These are phyloP conservation scores for Annulohypoxylon moriforme DNA, from an alignment of 495 filamentous ascomycete genomes.

Conservation along the genomic window DNA sequence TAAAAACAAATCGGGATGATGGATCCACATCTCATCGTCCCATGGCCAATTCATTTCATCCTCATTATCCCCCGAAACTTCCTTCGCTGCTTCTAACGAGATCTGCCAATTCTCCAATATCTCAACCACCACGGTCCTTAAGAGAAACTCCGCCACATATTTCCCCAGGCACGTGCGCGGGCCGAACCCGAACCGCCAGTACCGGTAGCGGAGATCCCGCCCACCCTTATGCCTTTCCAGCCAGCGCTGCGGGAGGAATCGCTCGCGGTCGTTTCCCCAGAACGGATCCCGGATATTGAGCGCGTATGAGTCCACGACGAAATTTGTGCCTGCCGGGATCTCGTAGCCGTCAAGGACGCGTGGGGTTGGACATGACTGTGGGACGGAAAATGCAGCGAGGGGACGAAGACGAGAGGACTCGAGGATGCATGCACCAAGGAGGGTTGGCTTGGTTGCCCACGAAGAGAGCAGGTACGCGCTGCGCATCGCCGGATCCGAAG, in stretches of 20 bases:
- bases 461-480: not conserved
- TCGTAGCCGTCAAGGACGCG: not conserved
- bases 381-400: not conserved
- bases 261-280: not conserved
- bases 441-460: not conserved
- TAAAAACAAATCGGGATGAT: constrained; percentile 4
- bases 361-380: not conserved
- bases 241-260: not conserved
- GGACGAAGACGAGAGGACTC: not conserved
- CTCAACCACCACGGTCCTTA: not conserved
- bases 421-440: not conserved
- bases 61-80: not conserved
- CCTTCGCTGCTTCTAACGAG: not conserved
- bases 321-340: not conserved
- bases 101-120: not conserved
- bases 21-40: constrained; percentile 20
- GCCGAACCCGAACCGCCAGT: not conserved
- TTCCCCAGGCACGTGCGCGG: not conserved
- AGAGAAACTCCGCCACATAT: not conserved
- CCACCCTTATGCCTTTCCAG: not conserved
- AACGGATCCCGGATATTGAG: not conserved
- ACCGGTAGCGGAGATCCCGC: not conserved
- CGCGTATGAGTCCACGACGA: not conserved
- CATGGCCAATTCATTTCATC: constrained; percentile 7
- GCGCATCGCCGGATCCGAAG: not conserved